Percentiles rank a stretch among this genome's conserved stretches.
These are phyloP conservation scores for Aspergillus novofumigatus DNA, from an alignment of 2,329 filamentous ascomycete species.

Conservation along the genomic window DNA sequence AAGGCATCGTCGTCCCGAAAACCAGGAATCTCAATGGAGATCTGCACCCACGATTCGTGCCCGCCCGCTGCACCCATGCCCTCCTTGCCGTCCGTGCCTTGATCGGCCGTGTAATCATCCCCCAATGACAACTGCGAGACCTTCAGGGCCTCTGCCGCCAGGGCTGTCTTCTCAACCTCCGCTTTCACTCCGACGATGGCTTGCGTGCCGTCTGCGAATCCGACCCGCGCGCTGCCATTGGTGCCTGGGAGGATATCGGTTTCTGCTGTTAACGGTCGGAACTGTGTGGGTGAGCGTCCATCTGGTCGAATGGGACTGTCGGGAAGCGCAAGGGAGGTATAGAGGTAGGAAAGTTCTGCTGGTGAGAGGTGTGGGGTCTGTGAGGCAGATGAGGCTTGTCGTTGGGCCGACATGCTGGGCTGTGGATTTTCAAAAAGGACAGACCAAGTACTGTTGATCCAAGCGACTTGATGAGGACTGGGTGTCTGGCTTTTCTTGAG, in stretches of 20 bases:
- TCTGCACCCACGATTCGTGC: conserved; percentile 75
- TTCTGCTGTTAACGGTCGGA: conserved; percentile 86
- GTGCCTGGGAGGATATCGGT: conserved; percentile 82
- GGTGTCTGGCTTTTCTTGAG: background rate
- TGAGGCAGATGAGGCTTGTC: conserved; percentile 52
- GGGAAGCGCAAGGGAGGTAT: conserved; percentile 78
- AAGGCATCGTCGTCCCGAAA: conserved; percentile 84
- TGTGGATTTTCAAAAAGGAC: conserved; percentile 1
- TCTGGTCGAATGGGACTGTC: conserved; percentile 76
- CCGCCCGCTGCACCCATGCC: conserved; percentile 22
- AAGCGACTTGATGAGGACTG: background rate
- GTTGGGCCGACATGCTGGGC: conserved; percentile 56
- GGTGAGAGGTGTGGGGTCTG: conserved; percentile 70
- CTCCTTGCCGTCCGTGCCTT: conserved; percentile 22
- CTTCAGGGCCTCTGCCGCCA: conserved; percentile 33
- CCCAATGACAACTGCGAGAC: conserved; percentile 32
- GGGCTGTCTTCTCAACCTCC: conserved; percentile 73
- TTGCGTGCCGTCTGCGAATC: conserved; percentile 92
- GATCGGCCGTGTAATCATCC: conserved; percentile 20
- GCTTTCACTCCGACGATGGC: conserved; percentile 94
- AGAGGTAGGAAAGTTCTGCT: conserved; percentile 92
- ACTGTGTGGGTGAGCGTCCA: conserved; percentile 75
- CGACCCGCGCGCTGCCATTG: conserved; percentile 89
- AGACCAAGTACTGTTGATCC: background rate
- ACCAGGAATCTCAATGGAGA: conserved; percentile 88